Percentiles rank a stretch among this genome's conserved stretches.
Evolutionary conservation across 2,329 filamentous ascomycete genomes (phyloP).

Genomic region (Penicillium sp.): DNA sequence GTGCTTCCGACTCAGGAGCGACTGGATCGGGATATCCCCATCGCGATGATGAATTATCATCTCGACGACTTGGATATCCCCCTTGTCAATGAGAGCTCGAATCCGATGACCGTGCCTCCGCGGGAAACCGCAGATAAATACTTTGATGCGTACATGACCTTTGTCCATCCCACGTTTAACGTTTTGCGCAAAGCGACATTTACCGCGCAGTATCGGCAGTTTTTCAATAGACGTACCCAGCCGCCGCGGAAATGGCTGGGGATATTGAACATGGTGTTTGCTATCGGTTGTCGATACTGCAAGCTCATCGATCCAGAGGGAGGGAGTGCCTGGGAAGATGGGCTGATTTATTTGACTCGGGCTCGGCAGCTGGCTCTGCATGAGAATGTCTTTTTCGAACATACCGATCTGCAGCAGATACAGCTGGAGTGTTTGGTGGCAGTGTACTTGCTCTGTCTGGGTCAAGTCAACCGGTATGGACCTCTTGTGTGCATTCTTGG

Average conservation of each 20-base stretch:
- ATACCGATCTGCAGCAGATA: conserved; percentile 47
- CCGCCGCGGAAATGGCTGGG: conserved; percentile 43
- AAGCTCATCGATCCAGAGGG: conserved; percentile 34
- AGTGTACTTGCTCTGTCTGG: conserved; percentile 42
- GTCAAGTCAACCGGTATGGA: conserved; percentile 46
- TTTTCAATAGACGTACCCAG: conserved; percentile 27
- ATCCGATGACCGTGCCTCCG: conserved; percentile 41
- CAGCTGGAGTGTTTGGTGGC: conserved; percentile 44
- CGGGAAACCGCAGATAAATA: conserved; percentile 41
- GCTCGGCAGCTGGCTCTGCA: conserved; percentile 42
- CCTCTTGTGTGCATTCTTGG: background rate
- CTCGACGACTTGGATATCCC: conserved; percentile 44
- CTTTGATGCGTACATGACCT: conserved; percentile 42
- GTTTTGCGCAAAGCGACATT: conserved; percentile 44
- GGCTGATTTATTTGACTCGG: conserved; percentile 44
- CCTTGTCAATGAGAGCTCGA: conserved; percentile 33
- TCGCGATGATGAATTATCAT: conserved; percentile 40
- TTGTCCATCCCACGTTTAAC: conserved; percentile 44
- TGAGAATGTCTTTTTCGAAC: conserved; percentile 41
- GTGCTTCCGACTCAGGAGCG: background rate
- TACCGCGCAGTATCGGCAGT: conserved; percentile 40
- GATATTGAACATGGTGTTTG: conserved; percentile 51
- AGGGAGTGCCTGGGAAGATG: conserved; percentile 33
- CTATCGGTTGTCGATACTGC: conserved; percentile 45
- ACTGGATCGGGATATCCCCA: conserved; percentile 20